A percentile compares a stretch with the other conserved stretches of the same genome.
Conservation (phyloP, 78 protist species). For the Planoprotostelium fungivorum region DNA sequence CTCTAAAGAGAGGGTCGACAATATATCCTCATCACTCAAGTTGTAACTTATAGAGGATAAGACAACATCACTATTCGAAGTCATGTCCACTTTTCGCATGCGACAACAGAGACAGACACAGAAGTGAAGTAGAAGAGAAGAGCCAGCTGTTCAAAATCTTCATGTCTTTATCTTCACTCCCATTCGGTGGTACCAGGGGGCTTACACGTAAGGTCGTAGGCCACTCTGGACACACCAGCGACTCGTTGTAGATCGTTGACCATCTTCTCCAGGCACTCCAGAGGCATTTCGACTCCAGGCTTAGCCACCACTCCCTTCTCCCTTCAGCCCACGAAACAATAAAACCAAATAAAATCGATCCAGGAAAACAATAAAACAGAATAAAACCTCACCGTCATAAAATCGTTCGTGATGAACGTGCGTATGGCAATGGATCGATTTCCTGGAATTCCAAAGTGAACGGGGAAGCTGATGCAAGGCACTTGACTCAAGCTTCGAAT, state of each 20-base stretch:
- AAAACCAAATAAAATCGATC: neutral
- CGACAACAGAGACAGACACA: too few relatives aligned
- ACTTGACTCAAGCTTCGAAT: constrained; percentile 70
- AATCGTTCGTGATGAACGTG: constrained; percentile 79
- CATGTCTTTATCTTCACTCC: constrained; percentile 79
- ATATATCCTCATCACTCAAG: too few relatives aligned
- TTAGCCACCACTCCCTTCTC: constrained; percentile 68
- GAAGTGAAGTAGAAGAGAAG: too few relatives aligned
- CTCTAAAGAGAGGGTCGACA: too few relatives aligned
- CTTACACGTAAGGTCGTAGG: constrained; percentile 84
- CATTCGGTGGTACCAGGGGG: constrained; percentile 97
- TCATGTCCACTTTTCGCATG: too few relatives aligned
- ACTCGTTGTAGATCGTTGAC: constrained; percentile 7
- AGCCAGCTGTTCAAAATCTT: too few relatives aligned
- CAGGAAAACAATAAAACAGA: too few relatives aligned
- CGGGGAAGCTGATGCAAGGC: constrained; percentile 74
- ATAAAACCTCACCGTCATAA: constrained; percentile 78
- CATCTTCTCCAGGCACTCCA: constrained; percentile 45
- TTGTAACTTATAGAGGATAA: too few relatives aligned
- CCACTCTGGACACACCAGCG: constrained; percentile 63
- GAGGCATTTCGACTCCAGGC: constrained; percentile 61
- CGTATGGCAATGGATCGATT: constrained; percentile 77
- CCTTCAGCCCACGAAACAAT: constrained; percentile 68
- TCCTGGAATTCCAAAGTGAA: constrained; percentile 37
- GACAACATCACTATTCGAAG: too few relatives aligned